phyloP scores from a whole-genome alignment of 305 asterid species.

The Petunia hybrid region DNA sequence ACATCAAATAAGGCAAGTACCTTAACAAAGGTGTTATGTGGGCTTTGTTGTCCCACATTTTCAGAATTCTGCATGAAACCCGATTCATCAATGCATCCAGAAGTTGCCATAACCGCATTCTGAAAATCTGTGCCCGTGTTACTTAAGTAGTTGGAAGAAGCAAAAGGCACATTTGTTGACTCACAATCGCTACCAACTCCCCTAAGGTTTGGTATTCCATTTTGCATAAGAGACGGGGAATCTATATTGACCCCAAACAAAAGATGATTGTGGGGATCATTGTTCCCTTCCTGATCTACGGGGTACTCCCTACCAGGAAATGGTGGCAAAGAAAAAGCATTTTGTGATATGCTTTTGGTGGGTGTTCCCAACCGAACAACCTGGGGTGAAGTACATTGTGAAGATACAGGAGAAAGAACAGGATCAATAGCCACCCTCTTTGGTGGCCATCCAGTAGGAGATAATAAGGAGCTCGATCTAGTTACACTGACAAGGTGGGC shows the following conservation, averaged over 20 bases:
- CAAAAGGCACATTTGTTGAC: slow-evolving; percentile 48
- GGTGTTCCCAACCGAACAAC: slow-evolving; percentile 48
- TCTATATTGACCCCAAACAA: slow-evolving; percentile 80
- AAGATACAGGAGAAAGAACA: slow-evolving; percentile 42
- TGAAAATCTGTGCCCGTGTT: slow-evolving; percentile 58
- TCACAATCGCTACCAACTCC: slow-evolving; percentile 61
- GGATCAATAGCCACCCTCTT: slow-evolving; percentile 74
- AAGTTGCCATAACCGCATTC: slow-evolving; percentile 53
- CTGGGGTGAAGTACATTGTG: slow-evolving; percentile 45
- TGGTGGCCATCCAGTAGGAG: slow-evolving; percentile 65
- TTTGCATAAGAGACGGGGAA: slow-evolving; percentile 62
- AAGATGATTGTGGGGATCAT: slow-evolving; percentile 66
- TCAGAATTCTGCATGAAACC: slow-evolving; percentile 57
- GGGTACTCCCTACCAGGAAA: slow-evolving; percentile 71
- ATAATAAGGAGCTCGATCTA: slow-evolving; percentile 47
- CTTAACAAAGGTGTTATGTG: slow-evolving; percentile 69
- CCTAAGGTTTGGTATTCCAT: slow-evolving; percentile 56
- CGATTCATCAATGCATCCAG: slow-evolving; percentile 58
- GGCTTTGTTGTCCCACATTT: slow-evolving; percentile 53
- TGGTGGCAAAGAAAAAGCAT: slow-evolving; percentile 64
- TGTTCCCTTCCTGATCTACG: slow-evolving; percentile 62
- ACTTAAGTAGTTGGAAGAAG: slow-evolving; percentile 64
- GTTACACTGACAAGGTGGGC: slow-evolving; percentile 51
- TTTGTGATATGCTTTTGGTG: slow-evolving; percentile 43
- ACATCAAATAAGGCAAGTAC: slow-evolving; percentile 36